Conservation (phyloP, 192 early-diverging fungal genomes). For the Dispira parvispora region DNA sequence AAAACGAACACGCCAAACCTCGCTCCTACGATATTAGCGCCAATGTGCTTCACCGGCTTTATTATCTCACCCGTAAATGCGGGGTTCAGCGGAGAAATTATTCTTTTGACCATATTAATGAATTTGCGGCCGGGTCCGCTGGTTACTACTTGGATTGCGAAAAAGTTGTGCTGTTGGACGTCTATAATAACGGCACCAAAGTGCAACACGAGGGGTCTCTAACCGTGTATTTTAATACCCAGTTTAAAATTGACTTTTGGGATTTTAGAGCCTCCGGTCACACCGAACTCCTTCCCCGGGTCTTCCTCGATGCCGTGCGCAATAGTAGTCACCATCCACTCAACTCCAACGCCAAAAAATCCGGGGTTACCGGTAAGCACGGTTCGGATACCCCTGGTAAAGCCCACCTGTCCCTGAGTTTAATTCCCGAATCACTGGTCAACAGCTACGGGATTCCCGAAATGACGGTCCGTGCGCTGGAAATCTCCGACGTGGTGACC, state of each 20-base stretch:
- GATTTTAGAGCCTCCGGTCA: background rate
- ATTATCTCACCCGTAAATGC: background rate
- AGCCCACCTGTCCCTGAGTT: background rate
- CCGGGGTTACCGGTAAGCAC: background rate
- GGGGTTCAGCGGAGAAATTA: background rate
- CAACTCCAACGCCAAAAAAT: background rate
- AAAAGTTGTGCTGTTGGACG: background rate
- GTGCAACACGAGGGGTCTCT: background rate
- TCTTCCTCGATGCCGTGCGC: background rate
- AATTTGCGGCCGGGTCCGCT: background rate
- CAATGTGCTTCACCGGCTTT: background rate
- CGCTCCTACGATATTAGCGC: background rate
- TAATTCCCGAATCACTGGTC: background rate
- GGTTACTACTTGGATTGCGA: background rate
- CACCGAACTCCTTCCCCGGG: background rate
- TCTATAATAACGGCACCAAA: background rate
- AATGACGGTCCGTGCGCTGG: background rate
- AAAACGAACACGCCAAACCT: background rate
- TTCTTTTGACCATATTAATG: background rate
- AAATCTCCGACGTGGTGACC: background rate
- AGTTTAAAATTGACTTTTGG: background rate
- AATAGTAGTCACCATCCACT: background rate
- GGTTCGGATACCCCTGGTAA: no score
- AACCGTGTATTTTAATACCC: background rate
- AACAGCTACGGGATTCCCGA: background rate